Evolutionary conservation across 441 rosid species (phyloP), one percentile per base, ranked within the genome.

Genomic region (Populus hybrid): DNA sequence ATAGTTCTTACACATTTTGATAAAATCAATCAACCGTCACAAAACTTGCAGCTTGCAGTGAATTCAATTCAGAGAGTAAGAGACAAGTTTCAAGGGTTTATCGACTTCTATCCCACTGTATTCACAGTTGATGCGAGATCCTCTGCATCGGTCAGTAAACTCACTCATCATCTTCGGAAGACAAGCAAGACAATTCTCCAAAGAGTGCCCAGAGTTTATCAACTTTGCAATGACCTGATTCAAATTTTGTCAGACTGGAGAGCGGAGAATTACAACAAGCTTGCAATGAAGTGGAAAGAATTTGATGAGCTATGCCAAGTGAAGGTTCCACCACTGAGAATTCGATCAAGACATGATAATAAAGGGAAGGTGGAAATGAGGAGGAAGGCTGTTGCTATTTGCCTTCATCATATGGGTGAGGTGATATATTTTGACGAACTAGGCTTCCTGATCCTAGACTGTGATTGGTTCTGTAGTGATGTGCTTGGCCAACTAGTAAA

Each of bases 121-220:
- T 94, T 96, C 88, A 94, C 97, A 71, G 88, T 96, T 28, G 97
- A 96, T 81, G 94, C 94, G 68, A 87, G 98, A 86, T 96, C 98
- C 73, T 88, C 96, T 31, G 84, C 93, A 63, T 94, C 98, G 2
- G 98, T 93, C 64, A 88, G 90, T 73, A 90, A 88, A 83, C 90
- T 96, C 81, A 80, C 92, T 7, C 88, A 89, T 77, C 98, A 96
- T 80, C 82, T 96, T 73, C 81, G 88, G 74, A 90, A 83, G 84
- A 90, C 89, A 28, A 90, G 93, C 87, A 94, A 86, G 84, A 88
- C 94, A 29, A 79, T 92, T 68, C 97, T 93, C 35, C 88, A 92
- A 78, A 87, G 94, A 85, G 97, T 93, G 23, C 97, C 98, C 26
- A 87, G 91, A 74, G 92, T 94, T 81, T 94, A 94, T 86, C 95